phyloP scores from a whole-genome alignment of 2,329 filamentous ascomycete genomes.

The Arthrobotrys pseudoclavata region DNA sequence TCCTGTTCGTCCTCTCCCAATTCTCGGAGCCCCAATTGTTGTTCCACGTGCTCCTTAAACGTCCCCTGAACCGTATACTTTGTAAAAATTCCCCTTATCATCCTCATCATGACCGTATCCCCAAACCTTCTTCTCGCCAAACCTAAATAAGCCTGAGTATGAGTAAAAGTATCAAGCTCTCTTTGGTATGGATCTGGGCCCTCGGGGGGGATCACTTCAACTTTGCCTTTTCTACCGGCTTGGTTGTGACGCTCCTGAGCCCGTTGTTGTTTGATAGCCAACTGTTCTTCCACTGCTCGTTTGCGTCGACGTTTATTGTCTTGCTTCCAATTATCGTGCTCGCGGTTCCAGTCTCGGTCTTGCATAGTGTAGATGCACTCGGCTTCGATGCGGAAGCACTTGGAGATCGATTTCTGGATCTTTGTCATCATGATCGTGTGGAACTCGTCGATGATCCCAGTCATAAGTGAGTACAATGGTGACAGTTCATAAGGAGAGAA shows the following conservation, averaged over 20 bases:
- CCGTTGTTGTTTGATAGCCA: slow-evolving; percentile 24
- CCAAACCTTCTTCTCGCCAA: slow-evolving; percentile 62
- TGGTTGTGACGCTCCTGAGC: slow-evolving; percentile 41
- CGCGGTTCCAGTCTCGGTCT: slow-evolving; percentile 48
- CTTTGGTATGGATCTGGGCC: slow-evolving; percentile 61
- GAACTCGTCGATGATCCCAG: slow-evolving; percentile 65
- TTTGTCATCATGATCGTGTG: slow-evolving; percentile 49
- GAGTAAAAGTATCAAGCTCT: slow-evolving; percentile 62
- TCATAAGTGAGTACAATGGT: slow-evolving; percentile 64
- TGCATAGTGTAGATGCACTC: slow-evolving; percentile 54
- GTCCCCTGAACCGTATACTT: slow-evolving; percentile 41
- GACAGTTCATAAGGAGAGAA: slow-evolving; percentile 61
- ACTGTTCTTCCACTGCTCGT: slow-evolving; percentile 40
- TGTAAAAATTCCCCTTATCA: slow-evolving; percentile 55
- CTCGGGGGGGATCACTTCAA: slow-evolving; percentile 25
- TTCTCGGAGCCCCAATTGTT: slow-evolving; percentile 67
- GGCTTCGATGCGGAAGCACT: slow-evolving; percentile 51
- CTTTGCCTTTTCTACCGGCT: slow-evolving; percentile 50
- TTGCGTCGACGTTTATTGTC: slow-evolving; percentile 45
- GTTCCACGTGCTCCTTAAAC: slow-evolving; percentile 64
- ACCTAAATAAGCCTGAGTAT: slow-evolving; percentile 61
- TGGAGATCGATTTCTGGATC: slow-evolving; percentile 15
- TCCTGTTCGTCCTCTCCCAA: slow-evolving; percentile 64
- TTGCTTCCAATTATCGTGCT: slow-evolving; percentile 34
- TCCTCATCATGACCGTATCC: slow-evolving; percentile 63